A percentile compares a stretch with the other conserved stretches of the same genome.
These are phyloP conservation scores for Selaginella moellendorffii DNA, from an alignment of 75 land plant species.

Conservation along the genomic window DNA sequence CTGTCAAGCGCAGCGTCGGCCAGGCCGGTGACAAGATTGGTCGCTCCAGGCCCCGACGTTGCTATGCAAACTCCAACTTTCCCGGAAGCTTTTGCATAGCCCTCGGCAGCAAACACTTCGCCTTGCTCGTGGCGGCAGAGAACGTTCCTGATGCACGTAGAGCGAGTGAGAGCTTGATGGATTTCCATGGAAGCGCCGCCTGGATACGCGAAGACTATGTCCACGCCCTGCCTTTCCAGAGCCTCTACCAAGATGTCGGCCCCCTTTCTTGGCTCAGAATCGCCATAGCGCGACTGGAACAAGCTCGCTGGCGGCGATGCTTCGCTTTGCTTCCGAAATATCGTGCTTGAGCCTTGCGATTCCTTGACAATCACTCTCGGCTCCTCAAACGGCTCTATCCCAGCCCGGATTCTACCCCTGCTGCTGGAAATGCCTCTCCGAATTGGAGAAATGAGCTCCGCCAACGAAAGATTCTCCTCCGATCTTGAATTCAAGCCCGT, in stretches of 20 bases:
- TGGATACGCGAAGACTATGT: no score
- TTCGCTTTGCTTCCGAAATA: no score
- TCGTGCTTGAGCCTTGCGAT: no score
- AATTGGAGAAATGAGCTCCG: no score
- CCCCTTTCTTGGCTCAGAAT: slow-evolving; percentile 45
- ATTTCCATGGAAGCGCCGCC: no score
- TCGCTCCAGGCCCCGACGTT: slow-evolving; percentile 39
- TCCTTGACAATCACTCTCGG: no score
- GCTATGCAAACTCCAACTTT: slow-evolving; percentile 1
- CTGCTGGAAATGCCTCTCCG: no score
- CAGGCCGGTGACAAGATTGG: slow-evolving; percentile 74
- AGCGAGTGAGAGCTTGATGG: not conserved
- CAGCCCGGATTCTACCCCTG: no score
- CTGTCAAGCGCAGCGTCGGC: slow-evolving; percentile 87
- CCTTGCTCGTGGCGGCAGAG: no score
- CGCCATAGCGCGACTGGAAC: slow-evolving; percentile 20
- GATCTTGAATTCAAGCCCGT: no score
- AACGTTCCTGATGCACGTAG: not conserved
- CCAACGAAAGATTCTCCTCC: no score
- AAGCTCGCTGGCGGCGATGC: slow-evolving; percentile 3
- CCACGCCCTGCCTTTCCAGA: not conserved
- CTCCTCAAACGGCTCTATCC: no score
- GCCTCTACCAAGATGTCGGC: not conserved
- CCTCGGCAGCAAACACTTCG: slow-evolving; percentile 1
- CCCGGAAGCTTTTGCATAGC: not conserved